These are phyloP conservation scores for Nitzschia palea DNA, from an alignment of 108 stramenopile genomes.

Conservation along the genomic window DNA sequence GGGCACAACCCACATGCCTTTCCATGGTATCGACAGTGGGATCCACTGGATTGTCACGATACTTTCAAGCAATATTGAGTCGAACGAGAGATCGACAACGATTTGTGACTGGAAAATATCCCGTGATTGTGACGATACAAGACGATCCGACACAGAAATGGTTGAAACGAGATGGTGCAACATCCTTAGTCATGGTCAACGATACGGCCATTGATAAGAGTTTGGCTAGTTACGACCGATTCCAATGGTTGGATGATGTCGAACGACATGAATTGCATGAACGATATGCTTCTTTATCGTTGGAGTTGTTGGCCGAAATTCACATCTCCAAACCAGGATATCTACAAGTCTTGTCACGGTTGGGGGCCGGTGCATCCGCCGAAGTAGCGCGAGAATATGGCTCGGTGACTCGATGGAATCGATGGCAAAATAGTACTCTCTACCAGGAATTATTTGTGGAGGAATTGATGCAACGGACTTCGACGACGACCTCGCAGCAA, in stretches of 20 bases:
- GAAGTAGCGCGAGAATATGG: constrained; percentile 4
- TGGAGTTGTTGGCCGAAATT: constrained; percentile 81
- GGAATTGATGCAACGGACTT: constrained; percentile 6
- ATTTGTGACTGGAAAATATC: constrained; percentile 74
- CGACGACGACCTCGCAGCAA: background rate
- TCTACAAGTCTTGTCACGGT: constrained; percentile 54
- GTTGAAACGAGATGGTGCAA: constrained; percentile 31
- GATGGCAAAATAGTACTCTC: constrained; percentile 26
- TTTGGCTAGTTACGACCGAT: constrained; percentile 66
- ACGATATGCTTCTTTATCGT: constrained; percentile 53
- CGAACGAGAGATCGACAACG: constrained; percentile 63
- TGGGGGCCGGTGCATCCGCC: constrained; percentile 56
- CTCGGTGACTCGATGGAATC: constrained; percentile 26
- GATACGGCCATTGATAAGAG: constrained; percentile 62
- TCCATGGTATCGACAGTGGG: background rate
- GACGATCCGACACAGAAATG: constrained; percentile 74
- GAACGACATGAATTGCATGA: constrained; percentile 62
- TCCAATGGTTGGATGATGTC: constrained; percentile 69
- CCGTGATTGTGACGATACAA: constrained; percentile 57
- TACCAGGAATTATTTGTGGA: constrained; percentile 1
- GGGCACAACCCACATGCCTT: too few species aligned
- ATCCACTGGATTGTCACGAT: constrained; percentile 44
- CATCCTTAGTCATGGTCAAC: constrained; percentile 63
- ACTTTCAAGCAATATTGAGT: constrained; percentile 60
- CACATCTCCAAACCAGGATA: constrained; percentile 74